phyloP scores from a whole-genome alignment of 495 filamentous ascomycete species.

The Mytilinidion resinicola region DNA sequence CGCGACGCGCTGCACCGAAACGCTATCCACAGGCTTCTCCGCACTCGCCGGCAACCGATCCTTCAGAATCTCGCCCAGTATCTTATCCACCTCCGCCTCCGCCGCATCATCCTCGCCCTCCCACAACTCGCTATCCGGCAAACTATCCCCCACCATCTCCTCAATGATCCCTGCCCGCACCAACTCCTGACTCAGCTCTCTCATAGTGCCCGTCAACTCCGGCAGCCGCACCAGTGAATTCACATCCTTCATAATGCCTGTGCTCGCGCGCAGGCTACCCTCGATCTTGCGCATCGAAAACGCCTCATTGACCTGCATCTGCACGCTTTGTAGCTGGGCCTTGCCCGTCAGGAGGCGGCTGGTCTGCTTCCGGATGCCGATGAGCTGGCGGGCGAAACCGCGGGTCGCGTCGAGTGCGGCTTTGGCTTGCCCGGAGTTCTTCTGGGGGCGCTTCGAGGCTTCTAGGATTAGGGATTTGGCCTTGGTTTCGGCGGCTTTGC shows the following conservation, averaged over 20 bases:
- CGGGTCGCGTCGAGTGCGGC: constrained; percentile 75
- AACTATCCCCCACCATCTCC: constrained; percentile 84
- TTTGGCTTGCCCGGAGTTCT: constrained; percentile 64
- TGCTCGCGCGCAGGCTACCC: constrained; percentile 77
- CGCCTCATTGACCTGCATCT: constrained; percentile 97
- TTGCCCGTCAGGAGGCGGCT: constrained; percentile 72
- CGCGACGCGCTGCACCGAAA: constrained; percentile 44
- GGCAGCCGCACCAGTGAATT: constrained; percentile 80
- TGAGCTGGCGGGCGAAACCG: constrained; percentile 79
- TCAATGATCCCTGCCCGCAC: constrained; percentile 95
- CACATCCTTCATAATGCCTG: constrained; percentile 95
- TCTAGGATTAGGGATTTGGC: constrained; percentile 78
- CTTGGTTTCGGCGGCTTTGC: constrained; percentile 71
- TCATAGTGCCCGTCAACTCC: constrained; percentile 84
- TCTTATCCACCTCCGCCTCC: constrained; percentile 86
- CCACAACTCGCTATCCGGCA: constrained; percentile 63
- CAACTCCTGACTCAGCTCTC: constrained; percentile 77
- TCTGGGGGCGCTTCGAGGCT: constrained; percentile 70
- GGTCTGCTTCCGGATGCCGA: constrained; percentile 70
- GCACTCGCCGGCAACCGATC: constrained; percentile 66
- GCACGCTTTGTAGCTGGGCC: constrained; percentile 86
- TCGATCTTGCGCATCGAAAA: constrained; percentile 96
- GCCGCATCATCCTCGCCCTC: constrained; percentile 86
- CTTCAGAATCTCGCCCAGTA: constrained; percentile 80
- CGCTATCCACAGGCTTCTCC: constrained; percentile 38